These are phyloP conservation scores for Rhipidocladum racemiflorum DNA, from an alignment of 176 grass and related monocot species.

Conservation along the genomic window DNA sequence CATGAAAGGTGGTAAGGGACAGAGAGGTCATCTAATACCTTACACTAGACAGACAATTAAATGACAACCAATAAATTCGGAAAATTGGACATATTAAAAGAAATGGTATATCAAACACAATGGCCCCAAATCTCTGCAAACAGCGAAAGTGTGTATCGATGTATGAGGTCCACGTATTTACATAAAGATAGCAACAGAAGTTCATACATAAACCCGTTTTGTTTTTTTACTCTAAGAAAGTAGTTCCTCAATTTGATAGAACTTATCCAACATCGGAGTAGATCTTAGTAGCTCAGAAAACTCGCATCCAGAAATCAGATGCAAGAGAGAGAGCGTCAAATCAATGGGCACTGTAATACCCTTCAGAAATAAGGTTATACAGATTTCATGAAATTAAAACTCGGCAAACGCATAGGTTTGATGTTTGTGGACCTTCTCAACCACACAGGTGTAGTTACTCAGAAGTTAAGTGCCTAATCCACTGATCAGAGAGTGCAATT, in stretches of 20 bases:
- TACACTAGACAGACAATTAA: background rate
- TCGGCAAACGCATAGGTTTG: background rate
- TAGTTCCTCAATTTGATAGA: background rate
- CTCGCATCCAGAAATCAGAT: background rate
- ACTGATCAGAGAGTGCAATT: background rate
- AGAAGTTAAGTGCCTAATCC: background rate
- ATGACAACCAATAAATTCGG: background rate
- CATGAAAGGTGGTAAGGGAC: conserved; percentile 18
- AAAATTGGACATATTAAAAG: background rate
- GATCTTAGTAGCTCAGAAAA: background rate
- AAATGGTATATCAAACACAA: background rate
- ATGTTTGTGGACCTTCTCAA: background rate
- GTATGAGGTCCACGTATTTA: background rate
- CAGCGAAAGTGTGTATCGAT: background rate
- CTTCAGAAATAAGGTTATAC: background rate
- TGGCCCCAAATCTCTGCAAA: background rate
- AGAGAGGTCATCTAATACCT: background rate
- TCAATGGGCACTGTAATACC: background rate
- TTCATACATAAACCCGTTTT: background rate
- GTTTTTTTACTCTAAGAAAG: background rate
- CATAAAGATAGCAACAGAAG: background rate
- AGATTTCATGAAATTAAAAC: background rate
- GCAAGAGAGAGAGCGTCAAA: background rate
- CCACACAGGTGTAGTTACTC: background rate
- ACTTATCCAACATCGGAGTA: background rate